These are phyloP conservation scores for Triglochin maritima DNA, from an alignment of 106 monocot genomes.

Conservation along the genomic window DNA sequence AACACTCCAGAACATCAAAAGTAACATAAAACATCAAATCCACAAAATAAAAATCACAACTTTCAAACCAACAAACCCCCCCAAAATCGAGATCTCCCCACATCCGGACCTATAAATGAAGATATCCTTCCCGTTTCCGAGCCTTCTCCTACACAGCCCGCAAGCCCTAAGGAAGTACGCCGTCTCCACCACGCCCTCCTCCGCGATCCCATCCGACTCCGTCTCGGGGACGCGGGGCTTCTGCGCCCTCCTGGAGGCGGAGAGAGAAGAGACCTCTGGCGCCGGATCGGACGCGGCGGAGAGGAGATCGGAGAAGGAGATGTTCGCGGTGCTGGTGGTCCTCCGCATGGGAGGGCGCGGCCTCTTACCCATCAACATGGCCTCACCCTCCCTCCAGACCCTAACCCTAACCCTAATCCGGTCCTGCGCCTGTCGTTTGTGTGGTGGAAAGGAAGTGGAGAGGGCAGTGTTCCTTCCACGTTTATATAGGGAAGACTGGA, in stretches of 20 bases:
- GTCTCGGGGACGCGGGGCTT: not conserved
- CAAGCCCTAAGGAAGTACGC: slow-evolving; percentile 17
- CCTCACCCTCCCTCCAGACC: not conserved
- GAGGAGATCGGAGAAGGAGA: not conserved
- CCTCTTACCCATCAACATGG: slow-evolving; percentile 21
- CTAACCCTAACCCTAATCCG: too few relatives aligned
- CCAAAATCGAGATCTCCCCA: not conserved
- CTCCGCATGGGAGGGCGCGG: slow-evolving; percentile 15
- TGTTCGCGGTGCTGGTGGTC: slow-evolving; percentile 7
- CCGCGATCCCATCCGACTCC: not conserved
- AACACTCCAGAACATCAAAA: not conserved
- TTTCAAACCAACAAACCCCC: not conserved
- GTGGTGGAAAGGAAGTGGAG: not conserved
- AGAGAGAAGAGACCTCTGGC: not conserved
- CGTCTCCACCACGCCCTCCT: not conserved
- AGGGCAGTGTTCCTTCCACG: too few relatives aligned
- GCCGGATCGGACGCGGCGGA: not conserved
- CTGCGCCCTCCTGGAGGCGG: not conserved
- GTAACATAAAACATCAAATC: not conserved
- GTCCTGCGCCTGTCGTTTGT: too few relatives aligned
- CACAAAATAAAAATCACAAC: not conserved
- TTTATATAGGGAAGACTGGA: too few relatives aligned
- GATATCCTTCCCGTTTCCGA: slow-evolving; percentile 20
- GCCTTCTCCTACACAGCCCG: slow-evolving; percentile 14
- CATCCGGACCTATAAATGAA: slow-evolving; percentile 20